phyloP scores from a whole-genome alignment of 257 asterid genomes.

The Apocynum venetum region DNA sequence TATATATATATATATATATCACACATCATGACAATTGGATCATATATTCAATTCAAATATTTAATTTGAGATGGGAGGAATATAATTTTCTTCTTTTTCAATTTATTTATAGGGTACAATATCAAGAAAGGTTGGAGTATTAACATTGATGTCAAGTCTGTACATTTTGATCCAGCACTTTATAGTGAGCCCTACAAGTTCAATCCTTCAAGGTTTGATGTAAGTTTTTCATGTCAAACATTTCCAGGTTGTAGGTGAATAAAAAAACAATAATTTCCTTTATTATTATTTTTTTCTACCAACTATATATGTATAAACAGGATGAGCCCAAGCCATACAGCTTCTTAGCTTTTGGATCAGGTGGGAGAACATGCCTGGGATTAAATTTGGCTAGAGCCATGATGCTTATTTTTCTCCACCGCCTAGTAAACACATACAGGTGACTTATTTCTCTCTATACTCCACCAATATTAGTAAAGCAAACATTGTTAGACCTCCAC shows the following conservation, averaged over 20 bases:
- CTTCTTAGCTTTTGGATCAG: conserved; percentile 8
- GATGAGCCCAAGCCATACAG: conserved; percentile 4
- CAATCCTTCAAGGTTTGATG: conserved; percentile 8
- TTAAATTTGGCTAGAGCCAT: conserved; percentile 1
- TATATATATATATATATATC: not conserved
- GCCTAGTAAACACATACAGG: conserved; percentile 1
- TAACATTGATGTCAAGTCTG: not conserved
- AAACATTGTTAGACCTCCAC: not conserved
- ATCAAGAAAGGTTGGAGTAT: not conserved
- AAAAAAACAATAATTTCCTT: not conserved
- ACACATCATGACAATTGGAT: too few species aligned
- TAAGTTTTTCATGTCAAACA: not conserved
- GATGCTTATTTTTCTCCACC: conserved; percentile 4
- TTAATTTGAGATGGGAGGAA: not conserved
- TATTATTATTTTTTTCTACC: not conserved
- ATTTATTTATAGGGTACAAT: not conserved
- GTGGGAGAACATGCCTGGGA: conserved; percentile 5
- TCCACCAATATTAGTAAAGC: too few species aligned
- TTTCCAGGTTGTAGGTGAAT: not conserved
- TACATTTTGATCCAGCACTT: conserved; percentile 3
- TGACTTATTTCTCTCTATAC: not conserved
- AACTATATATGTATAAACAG: not conserved
- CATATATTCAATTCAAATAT: not conserved
- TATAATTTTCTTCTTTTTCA: not conserved
- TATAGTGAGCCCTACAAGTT: not conserved